Evolutionary conservation across 2,329 filamentous ascomycete species (phyloP), one percentile per base, ranked within the genome.

Genomic region (Penicillium brevicompactum): DNA sequence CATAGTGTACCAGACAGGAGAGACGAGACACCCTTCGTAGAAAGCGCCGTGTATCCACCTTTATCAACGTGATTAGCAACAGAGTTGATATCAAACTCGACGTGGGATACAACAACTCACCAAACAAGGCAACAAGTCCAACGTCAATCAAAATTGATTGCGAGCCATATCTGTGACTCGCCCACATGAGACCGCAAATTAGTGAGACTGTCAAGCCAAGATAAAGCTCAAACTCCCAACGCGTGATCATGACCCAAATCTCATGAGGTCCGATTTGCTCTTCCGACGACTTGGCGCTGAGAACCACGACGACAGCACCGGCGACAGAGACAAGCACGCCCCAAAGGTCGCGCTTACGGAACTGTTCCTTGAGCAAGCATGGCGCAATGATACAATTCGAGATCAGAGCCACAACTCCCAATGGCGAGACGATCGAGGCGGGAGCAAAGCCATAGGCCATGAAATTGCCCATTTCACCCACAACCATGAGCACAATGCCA

Each of bases 351-450:
- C 91, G 85, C 64, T 82, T 82, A 32, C 94, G 87, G 68, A 99
- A 97, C 48, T 81, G 82, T 76, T 99, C 94, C 69, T 96, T 92
- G 62, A 99, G 87, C 80, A 99, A 87, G 59, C 94, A 87, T 0
- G 94, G 94, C 2, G 94, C 94, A 70, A 99, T 96, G 57, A 99
- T 85, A 74, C 94, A 99, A 76, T 99, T 99, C 43, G 92, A 96
- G 44, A 99, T 87, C 59, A 99, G 80, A 2, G 94, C 94, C 11
- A 99, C 94, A n/a, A 99, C 94, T 9, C 94, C 94, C 5, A 99
- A 81, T 0, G 94, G 94, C 32, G 92, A 97, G 41, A 99, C 94
- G 66, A 99, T 97, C 13, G 94, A 97, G 7, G 94, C 94, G 3
- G 94, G 94, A 30, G 94, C 94, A 72, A 99, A 99, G 22, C 94